These are phyloP conservation scores for Pholiota adiposa DNA, from an alignment of 1,284 basidiomycete species.

Conservation along the genomic window DNA sequence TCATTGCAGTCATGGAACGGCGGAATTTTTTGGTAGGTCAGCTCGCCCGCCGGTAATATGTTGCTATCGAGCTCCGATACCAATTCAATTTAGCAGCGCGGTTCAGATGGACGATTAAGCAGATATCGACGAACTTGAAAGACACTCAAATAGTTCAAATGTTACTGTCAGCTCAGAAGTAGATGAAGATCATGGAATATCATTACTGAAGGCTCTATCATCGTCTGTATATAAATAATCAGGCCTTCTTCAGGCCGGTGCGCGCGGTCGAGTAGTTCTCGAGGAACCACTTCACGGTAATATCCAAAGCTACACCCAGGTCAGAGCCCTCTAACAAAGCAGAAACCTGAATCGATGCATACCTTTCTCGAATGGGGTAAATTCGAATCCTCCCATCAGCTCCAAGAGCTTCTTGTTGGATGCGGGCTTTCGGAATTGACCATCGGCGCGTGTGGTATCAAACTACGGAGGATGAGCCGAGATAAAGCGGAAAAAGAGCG, in stretches of 20 bases:
- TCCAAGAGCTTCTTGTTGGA: slow-evolving; percentile 82
- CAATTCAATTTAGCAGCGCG: neutral
- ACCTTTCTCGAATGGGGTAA: slow-evolving; percentile 86
- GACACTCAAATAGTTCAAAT: neutral
- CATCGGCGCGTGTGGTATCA: slow-evolving; percentile 74
- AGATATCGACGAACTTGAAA: neutral
- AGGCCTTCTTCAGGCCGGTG: slow-evolving; percentile 40
- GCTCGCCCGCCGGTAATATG: neutral
- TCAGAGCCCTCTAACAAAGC: neutral
- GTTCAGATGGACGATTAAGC: neutral
- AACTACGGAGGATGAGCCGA: slow-evolving; percentile 43
- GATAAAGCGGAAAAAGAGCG: neutral
- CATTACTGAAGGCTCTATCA: neutral
- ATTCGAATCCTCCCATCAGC: slow-evolving; percentile 76
- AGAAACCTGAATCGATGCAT: slow-evolving; percentile 20
- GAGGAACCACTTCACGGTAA: slow-evolving; percentile 81
- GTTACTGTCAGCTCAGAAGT: neutral
- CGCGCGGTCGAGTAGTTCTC: slow-evolving; percentile 72
- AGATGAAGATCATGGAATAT: neutral
- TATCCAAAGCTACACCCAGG: slow-evolving; percentile 57
- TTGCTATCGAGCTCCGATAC: neutral
- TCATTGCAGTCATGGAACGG: slow-evolving; percentile 20
- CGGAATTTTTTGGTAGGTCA: neutral
- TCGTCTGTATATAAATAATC: neutral
- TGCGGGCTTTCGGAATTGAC: slow-evolving; percentile 93